Evolutionary conservation across 768 basidiomycete species (phyloP).

Genomic region (Dioszegia hungarica): DNA sequence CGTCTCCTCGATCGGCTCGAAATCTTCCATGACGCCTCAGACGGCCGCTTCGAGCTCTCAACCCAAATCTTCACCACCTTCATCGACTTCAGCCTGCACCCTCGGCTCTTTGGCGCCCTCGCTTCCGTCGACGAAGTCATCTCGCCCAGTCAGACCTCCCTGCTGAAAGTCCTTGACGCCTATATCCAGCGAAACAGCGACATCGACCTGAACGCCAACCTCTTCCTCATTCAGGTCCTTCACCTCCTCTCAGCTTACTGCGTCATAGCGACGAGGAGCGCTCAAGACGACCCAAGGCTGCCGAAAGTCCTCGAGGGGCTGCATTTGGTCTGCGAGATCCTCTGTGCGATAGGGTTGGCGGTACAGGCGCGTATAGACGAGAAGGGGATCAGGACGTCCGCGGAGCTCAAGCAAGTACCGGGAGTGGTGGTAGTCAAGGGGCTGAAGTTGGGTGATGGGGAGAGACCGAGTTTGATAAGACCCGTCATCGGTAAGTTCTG

Average conservation of each 20-base stretch:
- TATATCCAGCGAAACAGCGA: not conserved
- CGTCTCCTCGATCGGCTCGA: slow-evolving; percentile 68
- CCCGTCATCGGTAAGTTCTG: slow-evolving; percentile 57
- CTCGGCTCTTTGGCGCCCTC: slow-evolving; percentile 61
- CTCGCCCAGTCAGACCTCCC: slow-evolving; percentile 76
- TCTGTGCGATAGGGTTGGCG: slow-evolving; percentile 57
- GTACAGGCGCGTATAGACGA: slow-evolving; percentile 54
- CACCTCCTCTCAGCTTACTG: slow-evolving; percentile 59
- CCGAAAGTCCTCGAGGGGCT: slow-evolving; percentile 74
- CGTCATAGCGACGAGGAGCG: slow-evolving; percentile 15
- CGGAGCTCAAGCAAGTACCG: slow-evolving; percentile 4
- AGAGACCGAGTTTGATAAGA: slow-evolving; percentile 53
- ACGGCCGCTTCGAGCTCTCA: slow-evolving; percentile 64
- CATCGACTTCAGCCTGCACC: slow-evolving; percentile 58
- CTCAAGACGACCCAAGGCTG: slow-evolving; percentile 58
- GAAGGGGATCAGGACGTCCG: slow-evolving; percentile 29
- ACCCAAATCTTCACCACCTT: not conserved
- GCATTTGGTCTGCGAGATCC: slow-evolving; percentile 70
- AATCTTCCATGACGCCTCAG: slow-evolving; percentile 63
- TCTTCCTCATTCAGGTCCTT: slow-evolving; percentile 61
- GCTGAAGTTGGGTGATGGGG: slow-evolving; percentile 37
- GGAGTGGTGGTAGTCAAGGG: slow-evolving; percentile 17
- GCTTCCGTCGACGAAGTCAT: slow-evolving; percentile 65
- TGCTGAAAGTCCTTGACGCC: slow-evolving; percentile 85
- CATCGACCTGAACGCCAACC: slow-evolving; percentile 1